Conservation (phyloP, 176 grass and related monocot genomes). For the Elymus sibiricus region DNA sequence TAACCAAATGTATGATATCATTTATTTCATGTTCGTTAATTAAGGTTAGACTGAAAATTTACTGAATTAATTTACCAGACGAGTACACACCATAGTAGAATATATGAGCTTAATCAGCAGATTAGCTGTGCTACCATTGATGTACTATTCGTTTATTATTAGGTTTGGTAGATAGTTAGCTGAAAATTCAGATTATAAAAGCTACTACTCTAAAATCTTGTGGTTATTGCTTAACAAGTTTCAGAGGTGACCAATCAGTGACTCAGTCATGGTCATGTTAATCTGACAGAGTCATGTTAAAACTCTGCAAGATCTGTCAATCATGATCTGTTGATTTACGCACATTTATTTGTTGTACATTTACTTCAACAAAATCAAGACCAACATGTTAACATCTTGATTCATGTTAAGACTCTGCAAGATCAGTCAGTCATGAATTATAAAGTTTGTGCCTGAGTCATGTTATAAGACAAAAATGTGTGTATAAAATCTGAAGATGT, state of each 20-base stretch:
- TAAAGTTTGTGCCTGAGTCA: not conserved
- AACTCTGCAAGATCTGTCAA: no score
- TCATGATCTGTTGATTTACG: no score
- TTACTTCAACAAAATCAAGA: no score
- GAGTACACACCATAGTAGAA: slow-evolving; percentile 1
- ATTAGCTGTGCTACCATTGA: not conserved
- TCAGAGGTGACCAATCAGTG: not conserved
- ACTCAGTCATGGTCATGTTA: not conserved
- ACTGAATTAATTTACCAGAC: not conserved
- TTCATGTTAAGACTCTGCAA: no score
- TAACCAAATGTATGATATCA: not conserved
- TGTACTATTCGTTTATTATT: not conserved
- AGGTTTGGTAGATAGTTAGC: not conserved
- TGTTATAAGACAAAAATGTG: no score
- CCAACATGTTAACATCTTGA: no score
- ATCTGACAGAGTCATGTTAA: not conserved
- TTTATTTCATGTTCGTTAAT: slow-evolving; percentile 10
- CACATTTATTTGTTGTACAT: no score
- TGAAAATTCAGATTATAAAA: not conserved
- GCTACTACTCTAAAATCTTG: slow-evolving; percentile 11
- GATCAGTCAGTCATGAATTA: not conserved
- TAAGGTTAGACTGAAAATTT: not conserved
- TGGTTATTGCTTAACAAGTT: not conserved
- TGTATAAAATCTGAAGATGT: not conserved
- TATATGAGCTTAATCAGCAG: slow-evolving; percentile 4